These are phyloP conservation scores for Taiwanofungus camphoratus DNA, from an alignment of 1,284 basidiomycete genomes.

Conservation along the genomic window DNA sequence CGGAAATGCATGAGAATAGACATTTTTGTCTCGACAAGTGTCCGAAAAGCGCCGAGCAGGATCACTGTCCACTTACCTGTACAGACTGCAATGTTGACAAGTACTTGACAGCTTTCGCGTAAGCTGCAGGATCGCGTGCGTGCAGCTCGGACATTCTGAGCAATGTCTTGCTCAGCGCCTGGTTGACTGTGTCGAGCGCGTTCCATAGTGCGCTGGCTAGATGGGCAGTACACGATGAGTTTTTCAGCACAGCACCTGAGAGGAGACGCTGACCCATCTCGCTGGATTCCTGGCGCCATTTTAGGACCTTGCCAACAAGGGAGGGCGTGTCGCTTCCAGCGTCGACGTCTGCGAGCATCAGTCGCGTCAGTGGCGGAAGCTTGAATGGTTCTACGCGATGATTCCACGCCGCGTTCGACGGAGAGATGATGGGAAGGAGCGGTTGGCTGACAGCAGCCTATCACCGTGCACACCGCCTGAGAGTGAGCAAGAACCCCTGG, in stretches of 20 bases:
- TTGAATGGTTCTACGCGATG: constrained; percentile 62
- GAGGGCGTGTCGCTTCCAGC: constrained; percentile 92
- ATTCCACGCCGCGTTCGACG: constrained; percentile 62
- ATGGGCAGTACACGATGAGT: constrained; percentile 12
- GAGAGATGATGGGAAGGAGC: constrained; percentile 49
- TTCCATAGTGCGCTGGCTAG: constrained; percentile 68
- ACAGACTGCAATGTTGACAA: constrained; percentile 51
- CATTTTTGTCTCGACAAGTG: no score
- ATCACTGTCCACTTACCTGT: constrained; percentile 38
- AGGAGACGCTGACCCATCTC: constrained; percentile 42
- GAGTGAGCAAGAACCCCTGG: constrained; percentile 1
- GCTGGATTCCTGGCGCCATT: constrained; percentile 70
- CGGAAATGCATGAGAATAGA: constrained; percentile 2
- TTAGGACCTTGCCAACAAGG: constrained; percentile 82
- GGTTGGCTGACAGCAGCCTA: constrained; percentile 19
- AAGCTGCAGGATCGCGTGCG: constrained; percentile 39
- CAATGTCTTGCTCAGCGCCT: constrained; percentile 48
- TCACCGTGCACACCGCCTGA: constrained; percentile 6
- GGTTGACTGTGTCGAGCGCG: constrained; percentile 58
- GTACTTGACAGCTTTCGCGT: constrained; percentile 52
- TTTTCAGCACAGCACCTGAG: constrained; percentile 1
- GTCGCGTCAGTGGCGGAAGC: constrained; percentile 74
- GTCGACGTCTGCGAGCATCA: constrained; percentile 90
- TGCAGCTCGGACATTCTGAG: constrained; percentile 44
- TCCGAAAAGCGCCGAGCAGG: constrained; percentile 1